Evolutionary conservation across 352 stramenopile genomes (phyloP).

Genomic region (Globisporangium camurandrum): DNA sequence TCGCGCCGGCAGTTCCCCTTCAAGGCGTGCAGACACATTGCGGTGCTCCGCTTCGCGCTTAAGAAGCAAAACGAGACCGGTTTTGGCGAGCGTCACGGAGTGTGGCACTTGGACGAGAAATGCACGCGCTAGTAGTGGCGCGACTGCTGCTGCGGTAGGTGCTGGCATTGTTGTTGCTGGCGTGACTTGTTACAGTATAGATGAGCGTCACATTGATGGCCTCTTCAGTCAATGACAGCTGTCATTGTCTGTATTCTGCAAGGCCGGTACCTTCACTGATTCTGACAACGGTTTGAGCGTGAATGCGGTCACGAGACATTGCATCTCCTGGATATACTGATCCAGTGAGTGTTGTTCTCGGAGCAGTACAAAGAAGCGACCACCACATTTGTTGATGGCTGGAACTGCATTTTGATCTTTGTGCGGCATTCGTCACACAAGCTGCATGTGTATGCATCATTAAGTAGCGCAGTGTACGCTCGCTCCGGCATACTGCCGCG

Average conservation of each 20-base stretch:
- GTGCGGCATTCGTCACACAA: not conserved
- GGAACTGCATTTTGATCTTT: not conserved
- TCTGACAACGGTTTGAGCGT: not conserved
- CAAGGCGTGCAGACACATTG: not conserved
- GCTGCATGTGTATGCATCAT: not conserved
- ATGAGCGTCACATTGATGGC: not conserved
- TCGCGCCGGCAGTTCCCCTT: too few species aligned
- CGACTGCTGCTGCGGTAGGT: too few species aligned
- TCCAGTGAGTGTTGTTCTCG: too few species aligned
- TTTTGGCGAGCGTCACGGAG: not conserved
- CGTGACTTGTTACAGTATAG: too few species aligned
- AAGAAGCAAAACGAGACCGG: not conserved
- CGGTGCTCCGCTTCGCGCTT: not conserved
- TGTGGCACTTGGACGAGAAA: too few species aligned
- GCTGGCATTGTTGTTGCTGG: too few species aligned
- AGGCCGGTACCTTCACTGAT: slow-evolving; percentile 2
- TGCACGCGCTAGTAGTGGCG: too few species aligned
- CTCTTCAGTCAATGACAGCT: not conserved
- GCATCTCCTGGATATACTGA: not conserved
- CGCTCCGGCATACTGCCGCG: too few species aligned
- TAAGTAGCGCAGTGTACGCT: not conserved
- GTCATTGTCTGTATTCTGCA: not conserved
- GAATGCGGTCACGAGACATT: not conserved
- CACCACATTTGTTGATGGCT: not conserved
- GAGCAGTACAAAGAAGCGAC: not conserved